Conservation (phyloP, 148 eudicot species). For the Pouteria glomerata region DNA sequence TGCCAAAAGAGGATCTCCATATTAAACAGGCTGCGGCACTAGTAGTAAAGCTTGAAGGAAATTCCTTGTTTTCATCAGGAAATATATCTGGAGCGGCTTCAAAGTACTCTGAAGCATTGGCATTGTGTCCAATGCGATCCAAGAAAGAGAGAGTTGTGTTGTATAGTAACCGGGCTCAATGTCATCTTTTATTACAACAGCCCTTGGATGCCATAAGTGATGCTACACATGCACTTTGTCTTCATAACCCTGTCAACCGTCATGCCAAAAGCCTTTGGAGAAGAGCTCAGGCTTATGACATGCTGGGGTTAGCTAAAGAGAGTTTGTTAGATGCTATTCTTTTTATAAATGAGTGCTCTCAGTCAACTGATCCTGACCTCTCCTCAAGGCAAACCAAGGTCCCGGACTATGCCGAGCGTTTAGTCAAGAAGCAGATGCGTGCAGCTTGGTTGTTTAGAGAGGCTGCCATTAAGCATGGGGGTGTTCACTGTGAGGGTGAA, state of each 20-base stretch:
- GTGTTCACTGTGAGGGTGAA: conserved; percentile 76
- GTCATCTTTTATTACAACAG: conserved; percentile 81
- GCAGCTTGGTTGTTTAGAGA: conserved; percentile 95
- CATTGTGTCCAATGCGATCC: conserved; percentile 83
- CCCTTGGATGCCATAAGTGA: conserved; percentile 89
- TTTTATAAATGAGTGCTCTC: conserved; percentile 88
- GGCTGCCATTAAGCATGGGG: conserved; percentile 93
- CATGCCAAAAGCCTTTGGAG: conserved; percentile 99
- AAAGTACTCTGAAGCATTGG: conserved; percentile 86
- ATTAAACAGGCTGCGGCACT: conserved; percentile 90
- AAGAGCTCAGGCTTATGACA: conserved; percentile 98
- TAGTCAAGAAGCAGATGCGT: conserved; percentile 97
- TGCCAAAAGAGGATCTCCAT: conserved; percentile 96
- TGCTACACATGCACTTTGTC: conserved; percentile 88
- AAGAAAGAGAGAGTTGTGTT: conserved; percentile 90
- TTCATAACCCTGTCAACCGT: conserved; percentile 84
- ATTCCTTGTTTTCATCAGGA: conserved; percentile 87
- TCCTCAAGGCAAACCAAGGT: conserved; percentile 87
- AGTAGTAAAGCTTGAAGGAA: conserved; percentile 96
- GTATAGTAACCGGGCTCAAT: conserved; percentile 92
- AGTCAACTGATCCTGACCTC: conserved; percentile 84
- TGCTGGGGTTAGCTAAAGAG: conserved; percentile 94
- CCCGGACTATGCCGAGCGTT: conserved; percentile 93
- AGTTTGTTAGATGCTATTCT: conserved; percentile 93
- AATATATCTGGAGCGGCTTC: conserved; percentile 85